phyloP scores from a whole-genome alignment of 192 early-diverging fungal species.

The Podila clonocystis region DNA sequence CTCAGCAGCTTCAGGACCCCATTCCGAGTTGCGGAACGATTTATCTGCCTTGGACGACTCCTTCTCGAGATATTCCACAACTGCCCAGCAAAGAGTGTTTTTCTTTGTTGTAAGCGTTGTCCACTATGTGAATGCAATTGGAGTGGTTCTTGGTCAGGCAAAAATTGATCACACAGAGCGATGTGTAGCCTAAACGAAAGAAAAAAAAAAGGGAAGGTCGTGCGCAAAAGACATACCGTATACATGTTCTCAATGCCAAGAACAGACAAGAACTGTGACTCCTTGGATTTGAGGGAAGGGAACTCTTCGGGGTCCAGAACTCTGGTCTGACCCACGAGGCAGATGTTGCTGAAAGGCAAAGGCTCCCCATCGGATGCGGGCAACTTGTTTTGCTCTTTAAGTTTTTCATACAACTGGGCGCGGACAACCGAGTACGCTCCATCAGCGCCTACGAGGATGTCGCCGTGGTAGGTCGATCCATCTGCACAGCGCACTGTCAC shows the following conservation, averaged over 20 bases:
- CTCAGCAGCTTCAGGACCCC: constrained; percentile 4
- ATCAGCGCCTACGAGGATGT: not conserved
- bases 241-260: not conserved
- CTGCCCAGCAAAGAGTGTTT: not conserved
- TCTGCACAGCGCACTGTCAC: not conserved
- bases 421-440: not conserved
- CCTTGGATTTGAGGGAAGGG: not conserved
- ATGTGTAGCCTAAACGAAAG: not conserved
- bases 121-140: not conserved
- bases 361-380: not conserved
- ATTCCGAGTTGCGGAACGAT: not conserved
- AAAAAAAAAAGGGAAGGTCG: too few relatives aligned
- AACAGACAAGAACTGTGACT: not conserved
- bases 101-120: not conserved
- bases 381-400: not conserved
- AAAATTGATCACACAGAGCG: too few relatives aligned
- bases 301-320: not conserved
- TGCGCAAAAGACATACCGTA: not conserved
- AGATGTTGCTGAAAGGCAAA: not conserved
- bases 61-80: not conserved
- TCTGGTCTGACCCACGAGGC: too few relatives aligned
- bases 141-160: too few relatives aligned
- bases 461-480: not conserved
- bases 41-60: not conserved
- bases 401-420: too few relatives aligned